phyloP scores from a whole-genome alignment of 371 early-diverging fungal genomes.

The Batrachochytrium dendrobatidis region DNA sequence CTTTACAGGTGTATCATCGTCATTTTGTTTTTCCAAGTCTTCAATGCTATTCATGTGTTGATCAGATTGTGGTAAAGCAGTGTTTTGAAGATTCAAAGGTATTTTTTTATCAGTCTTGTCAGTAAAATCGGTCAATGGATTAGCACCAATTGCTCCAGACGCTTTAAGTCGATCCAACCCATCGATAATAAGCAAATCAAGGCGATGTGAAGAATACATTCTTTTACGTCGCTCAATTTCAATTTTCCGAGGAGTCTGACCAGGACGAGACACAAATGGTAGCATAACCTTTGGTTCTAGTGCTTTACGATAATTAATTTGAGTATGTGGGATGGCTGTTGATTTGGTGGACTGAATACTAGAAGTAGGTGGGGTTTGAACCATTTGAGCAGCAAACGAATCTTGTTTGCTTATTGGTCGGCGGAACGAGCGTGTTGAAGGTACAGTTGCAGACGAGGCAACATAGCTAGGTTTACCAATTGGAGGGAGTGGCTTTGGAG shows the following conservation, averaged over 20 bases:
- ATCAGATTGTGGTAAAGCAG: neutral
- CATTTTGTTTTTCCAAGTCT: too few species aligned
- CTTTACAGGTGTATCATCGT: too few species aligned
- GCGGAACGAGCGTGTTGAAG: neutral
- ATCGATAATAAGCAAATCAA: slow-evolving; percentile 23
- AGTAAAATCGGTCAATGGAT: neutral
- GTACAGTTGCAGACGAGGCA: neutral
- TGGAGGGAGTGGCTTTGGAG: neutral
- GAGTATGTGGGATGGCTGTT: neutral
- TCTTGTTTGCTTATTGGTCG: neutral
- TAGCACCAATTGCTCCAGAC: neutral
- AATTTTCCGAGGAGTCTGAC: slow-evolving; percentile 42
- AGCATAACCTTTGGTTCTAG: slow-evolving; percentile 48
- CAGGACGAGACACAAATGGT: slow-evolving; percentile 34
- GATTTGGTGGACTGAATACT: neutral
- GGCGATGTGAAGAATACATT: slow-evolving; percentile 29
- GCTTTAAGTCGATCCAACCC: neutral
- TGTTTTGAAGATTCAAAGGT: neutral
- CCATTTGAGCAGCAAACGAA: too few species aligned
- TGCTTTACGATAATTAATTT: slow-evolving; percentile 27
- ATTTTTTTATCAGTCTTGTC: neutral
- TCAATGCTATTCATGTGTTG: too few species aligned
- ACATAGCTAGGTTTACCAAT: neutral
- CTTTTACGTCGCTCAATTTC: slow-evolving; percentile 46
- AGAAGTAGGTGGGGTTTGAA: neutral